Conservation (phyloP, 805 yeast species). For the Candida stauntonica region DNA sequence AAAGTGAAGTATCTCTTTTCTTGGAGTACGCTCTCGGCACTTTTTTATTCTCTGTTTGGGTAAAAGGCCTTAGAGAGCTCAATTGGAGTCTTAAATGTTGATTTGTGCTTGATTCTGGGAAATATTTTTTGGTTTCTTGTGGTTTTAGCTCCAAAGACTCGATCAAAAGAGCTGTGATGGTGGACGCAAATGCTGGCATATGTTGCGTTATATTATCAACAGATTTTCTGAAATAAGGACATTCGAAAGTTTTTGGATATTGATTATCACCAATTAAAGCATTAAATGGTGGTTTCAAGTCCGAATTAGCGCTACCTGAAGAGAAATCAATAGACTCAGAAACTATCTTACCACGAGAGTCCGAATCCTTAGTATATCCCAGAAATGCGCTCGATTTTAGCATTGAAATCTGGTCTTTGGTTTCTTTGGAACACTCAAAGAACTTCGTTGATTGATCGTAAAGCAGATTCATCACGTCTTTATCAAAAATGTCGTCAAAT, state of each 20-base stretch:
- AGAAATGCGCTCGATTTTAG: conserved; percentile 39
- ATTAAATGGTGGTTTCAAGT: conserved; percentile 29
- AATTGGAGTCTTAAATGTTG: conserved; percentile 38
- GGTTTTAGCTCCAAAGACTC: conserved; percentile 49
- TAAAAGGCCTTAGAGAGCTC: conserved; percentile 27
- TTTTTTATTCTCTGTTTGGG: conserved; percentile 30
- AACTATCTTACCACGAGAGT: conserved; percentile 29
- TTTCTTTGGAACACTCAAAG: conserved; percentile 32
- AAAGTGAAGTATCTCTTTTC: conserved; percentile 45
- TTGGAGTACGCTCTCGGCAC: neutral
- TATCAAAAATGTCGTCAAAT: conserved; percentile 40
- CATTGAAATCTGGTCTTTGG: conserved; percentile 36
- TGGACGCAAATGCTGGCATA: conserved; percentile 41
- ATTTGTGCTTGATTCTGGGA: too few relatives aligned
- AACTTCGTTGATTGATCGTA: conserved; percentile 31
- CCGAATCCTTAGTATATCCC: conserved; percentile 43
- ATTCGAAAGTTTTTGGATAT: conserved; percentile 34
- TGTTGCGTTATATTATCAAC: conserved; percentile 35
- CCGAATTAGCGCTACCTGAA: conserved; percentile 39
- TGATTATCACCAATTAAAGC: conserved; percentile 43
- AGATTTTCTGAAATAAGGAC: conserved; percentile 33
- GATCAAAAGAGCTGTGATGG: conserved; percentile 43
- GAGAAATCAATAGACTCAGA: conserved; percentile 42
- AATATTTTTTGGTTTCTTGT: neutral
- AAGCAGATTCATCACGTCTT: conserved; percentile 27